phyloP scores from a whole-genome alignment of 257 asterid genomes.

The Phtheirospermum japonicum region DNA sequence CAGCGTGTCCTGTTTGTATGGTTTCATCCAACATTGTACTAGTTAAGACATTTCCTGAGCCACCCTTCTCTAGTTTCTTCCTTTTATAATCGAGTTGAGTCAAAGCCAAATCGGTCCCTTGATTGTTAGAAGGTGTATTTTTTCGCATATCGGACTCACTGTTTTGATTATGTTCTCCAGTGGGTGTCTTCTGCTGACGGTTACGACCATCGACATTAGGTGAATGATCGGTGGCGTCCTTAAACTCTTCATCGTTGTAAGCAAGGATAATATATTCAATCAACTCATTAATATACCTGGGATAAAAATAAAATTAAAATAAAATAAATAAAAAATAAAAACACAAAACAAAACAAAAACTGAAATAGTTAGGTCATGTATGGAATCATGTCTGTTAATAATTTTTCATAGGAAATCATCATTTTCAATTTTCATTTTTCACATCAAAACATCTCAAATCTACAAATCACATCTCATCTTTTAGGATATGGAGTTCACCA shows the following conservation, averaged over 20 bases:
- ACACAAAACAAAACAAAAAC: too few relatives aligned
- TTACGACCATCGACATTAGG: slow-evolving; percentile 39
- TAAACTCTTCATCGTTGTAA: slow-evolving; percentile 50
- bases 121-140: slow-evolving; percentile 33
- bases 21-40: slow-evolving; percentile 43
- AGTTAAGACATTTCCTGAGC: slow-evolving; percentile 39
- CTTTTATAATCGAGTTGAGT: slow-evolving; percentile 44
- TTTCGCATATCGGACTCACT: slow-evolving; percentile 41
- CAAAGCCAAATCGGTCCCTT: slow-evolving; percentile 37
- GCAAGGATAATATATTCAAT: slow-evolving; percentile 74
- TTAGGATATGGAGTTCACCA: too few relatives aligned
- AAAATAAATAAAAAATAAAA: too few relatives aligned
- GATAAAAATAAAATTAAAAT: slow-evolving; percentile 4
- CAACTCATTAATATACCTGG: slow-evolving; percentile 92
- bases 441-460: too few relatives aligned
- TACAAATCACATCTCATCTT: too few relatives aligned
- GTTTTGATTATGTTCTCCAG: slow-evolving; percentile 43
- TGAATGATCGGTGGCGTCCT: slow-evolving; percentile 42
- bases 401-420: too few relatives aligned
- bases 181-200: slow-evolving; percentile 35
- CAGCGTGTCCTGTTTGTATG: slow-evolving; percentile 54
- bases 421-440: too few relatives aligned
- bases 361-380: neutral
- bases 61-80: slow-evolving; percentile 35
- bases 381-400: too few relatives aligned